phyloP scores from a whole-genome alignment of 345 rosid genomes.

The Citrus mangshanensis region DNA sequence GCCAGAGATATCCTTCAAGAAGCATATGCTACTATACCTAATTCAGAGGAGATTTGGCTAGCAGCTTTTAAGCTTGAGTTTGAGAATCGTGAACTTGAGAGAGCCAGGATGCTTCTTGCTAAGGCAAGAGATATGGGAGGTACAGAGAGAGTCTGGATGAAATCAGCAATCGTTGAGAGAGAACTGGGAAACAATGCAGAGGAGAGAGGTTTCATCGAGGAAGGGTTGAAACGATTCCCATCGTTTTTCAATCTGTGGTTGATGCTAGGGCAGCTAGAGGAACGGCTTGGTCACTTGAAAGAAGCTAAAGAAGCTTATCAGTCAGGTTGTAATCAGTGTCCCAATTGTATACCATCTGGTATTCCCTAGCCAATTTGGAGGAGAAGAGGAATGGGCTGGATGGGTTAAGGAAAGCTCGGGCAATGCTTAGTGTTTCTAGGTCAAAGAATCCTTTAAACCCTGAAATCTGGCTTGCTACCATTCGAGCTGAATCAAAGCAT shows the following conservation, averaged over 20 bases:
- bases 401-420: constrained; percentile 56
- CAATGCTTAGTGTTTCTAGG: constrained; percentile 70
- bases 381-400: constrained; percentile 66
- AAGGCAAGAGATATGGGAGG: too few species aligned
- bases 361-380: constrained; percentile 64
- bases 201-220: constrained; percentile 77
- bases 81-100: constrained; percentile 90
- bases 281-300: constrained; percentile 53
- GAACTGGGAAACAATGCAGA: constrained; percentile 75
- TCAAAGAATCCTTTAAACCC: constrained; percentile 72
- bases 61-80: constrained; percentile 97
- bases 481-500: constrained; percentile 68
- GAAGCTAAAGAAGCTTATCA: constrained; percentile 67
- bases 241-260: constrained; percentile 85
- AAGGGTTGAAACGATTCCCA: constrained; percentile 78
- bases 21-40: constrained; percentile 88
- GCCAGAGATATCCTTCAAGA: constrained; percentile 91
- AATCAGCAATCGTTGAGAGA: constrained; percentile 90
- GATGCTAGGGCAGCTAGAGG: constrained; percentile 95
- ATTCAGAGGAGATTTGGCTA: constrained; percentile 90
- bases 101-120: constrained; percentile 35
- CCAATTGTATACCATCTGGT: constrained; percentile 69
- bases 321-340: constrained; percentile 63
- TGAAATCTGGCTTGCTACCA: constrained; percentile 89
- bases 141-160: constrained; percentile 52